These are phyloP conservation scores for Pleurostoma richardsiae DNA, from an alignment of 2,329 filamentous ascomycete species.

Conservation along the genomic window DNA sequence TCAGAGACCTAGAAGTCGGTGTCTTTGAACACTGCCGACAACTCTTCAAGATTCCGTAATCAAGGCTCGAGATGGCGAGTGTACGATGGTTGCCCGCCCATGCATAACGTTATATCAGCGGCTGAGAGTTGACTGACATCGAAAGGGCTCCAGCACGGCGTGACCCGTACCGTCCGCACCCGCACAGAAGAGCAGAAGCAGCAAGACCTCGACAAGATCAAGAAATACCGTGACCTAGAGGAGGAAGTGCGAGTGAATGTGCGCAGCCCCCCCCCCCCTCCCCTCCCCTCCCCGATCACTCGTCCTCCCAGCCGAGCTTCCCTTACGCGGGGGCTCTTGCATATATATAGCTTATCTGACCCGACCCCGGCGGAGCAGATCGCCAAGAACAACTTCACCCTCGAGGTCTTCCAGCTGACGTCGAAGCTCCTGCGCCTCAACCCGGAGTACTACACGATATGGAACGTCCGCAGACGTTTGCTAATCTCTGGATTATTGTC, in stretches of 20 bases:
- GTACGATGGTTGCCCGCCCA: slow-evolving; percentile 4
- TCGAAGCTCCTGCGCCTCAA: slow-evolving; percentile 72
- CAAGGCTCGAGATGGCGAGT: slow-evolving; percentile 8
- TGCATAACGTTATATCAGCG: background rate
- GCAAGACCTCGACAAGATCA: slow-evolving; percentile 71
- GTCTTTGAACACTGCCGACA: no score
- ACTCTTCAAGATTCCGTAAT: no score
- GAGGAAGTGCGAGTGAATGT: slow-evolving; percentile 63
- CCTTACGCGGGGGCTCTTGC: no score
- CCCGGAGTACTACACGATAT: slow-evolving; percentile 86
- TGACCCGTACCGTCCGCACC: slow-evolving; percentile 62
- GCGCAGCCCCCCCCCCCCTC: slow-evolving; percentile 6
- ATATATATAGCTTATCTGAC: no score
- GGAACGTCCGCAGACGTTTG: slow-evolving; percentile 78
- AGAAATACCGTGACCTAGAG: slow-evolving; percentile 69
- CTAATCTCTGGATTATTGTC: slow-evolving; percentile 56
- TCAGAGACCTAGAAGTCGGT: no score
- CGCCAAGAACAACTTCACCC: slow-evolving; percentile 38
- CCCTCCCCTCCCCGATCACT: background rate
- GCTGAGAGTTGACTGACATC: slow-evolving; percentile 9
- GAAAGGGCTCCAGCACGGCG: slow-evolving; percentile 63
- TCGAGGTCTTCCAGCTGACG: slow-evolving; percentile 60
- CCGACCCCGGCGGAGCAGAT: slow-evolving; percentile 24
- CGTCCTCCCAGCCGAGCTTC: no score
- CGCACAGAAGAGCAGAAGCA: slow-evolving; percentile 66